Conservation (phyloP, 192 early-diverging fungal genomes). For the Ambispora gerdemannii region DNA sequence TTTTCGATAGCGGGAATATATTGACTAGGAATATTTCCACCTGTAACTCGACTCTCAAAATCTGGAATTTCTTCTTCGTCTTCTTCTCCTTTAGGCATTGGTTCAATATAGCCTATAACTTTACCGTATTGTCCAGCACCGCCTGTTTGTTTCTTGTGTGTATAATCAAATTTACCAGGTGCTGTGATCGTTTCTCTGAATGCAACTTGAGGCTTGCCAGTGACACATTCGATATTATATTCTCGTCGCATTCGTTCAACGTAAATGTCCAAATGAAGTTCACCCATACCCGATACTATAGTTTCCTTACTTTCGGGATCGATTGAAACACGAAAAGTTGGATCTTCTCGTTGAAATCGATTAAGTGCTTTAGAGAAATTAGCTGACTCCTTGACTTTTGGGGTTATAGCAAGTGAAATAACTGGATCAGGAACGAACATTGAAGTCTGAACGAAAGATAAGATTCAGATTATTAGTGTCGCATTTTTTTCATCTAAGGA, state of each 20-base stretch:
- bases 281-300: constrained; percentile 87
- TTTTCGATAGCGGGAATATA: constrained; percentile 96
- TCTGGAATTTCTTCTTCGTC: constrained; percentile 56
- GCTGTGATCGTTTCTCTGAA: constrained; percentile 90
- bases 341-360: constrained; percentile 82
- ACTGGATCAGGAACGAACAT: constrained; percentile 98
- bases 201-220: constrained; percentile 96
- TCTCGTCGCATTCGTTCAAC: constrained; percentile 98
- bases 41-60: constrained; percentile 84
- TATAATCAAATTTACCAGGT: constrained; percentile 84
- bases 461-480: not conserved
- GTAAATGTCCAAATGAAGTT: constrained; percentile 87
- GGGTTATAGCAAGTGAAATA: constrained; percentile 88
- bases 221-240: constrained; percentile 91
- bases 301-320: constrained; percentile 82
- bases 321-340: constrained; percentile 79
- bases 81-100: constrained; percentile 64
- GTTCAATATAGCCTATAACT: constrained; percentile 90
- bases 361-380: constrained; percentile 80
- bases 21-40: constrained; percentile 91
- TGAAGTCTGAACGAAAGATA: constrained; percentile 57
- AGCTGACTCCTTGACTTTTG: constrained; percentile 83
- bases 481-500: too few relatives aligned
- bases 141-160: constrained; percentile 98
- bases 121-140: constrained; percentile 95